phyloP scores from a whole-genome alignment of 108 stramenopile genomes.

The Nannochloropsis granulata region DNA sequence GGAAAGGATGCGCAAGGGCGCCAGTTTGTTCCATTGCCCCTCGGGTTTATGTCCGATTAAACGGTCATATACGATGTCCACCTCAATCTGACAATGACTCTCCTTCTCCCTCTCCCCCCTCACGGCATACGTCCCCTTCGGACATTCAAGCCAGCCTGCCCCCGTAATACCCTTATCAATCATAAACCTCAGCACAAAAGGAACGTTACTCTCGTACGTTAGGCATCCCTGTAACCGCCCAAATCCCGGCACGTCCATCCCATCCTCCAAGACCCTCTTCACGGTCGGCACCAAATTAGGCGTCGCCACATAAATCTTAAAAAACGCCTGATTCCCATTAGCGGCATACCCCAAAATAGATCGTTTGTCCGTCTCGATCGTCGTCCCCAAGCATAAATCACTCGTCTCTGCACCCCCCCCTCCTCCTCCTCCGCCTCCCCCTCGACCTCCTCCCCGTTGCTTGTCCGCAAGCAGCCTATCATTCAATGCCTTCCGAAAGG shows the following conservation, averaged over 20 bases:
- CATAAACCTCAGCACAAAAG: conserved; percentile 95
- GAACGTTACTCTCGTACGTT: conserved; percentile 94
- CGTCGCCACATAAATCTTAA: conserved; percentile 74
- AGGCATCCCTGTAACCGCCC: conserved; percentile 24
- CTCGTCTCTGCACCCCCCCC: not conserved
- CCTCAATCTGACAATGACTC: conserved; percentile 63
- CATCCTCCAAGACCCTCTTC: conserved; percentile 76
- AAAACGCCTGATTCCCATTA: conserved; percentile 47
- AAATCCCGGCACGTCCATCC: conserved; percentile 61
- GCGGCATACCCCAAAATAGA: conserved; percentile 77
- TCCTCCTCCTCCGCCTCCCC: not conserved
- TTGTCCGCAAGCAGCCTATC: not conserved
- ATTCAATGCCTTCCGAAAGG: not conserved
- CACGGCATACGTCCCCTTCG: conserved; percentile 59
- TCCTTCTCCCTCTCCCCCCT: conserved; percentile 36
- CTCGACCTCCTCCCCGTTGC: not conserved
- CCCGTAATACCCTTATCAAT: conserved; percentile 85
- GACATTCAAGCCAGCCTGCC: conserved; percentile 83
- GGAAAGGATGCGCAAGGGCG: conserved; percentile 83
- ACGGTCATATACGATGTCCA: conserved; percentile 77
- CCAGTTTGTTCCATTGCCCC: conserved; percentile 89
- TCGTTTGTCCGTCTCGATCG: conserved; percentile 43
- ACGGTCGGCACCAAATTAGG: conserved; percentile 76
- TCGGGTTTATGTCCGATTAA: conserved; percentile 67
- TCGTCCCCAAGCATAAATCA: conserved; percentile 47